These are phyloP conservation scores for Lasiodiplodia sp. DNA, from an alignment of 2,329 filamentous ascomycete species.

Conservation along the genomic window DNA sequence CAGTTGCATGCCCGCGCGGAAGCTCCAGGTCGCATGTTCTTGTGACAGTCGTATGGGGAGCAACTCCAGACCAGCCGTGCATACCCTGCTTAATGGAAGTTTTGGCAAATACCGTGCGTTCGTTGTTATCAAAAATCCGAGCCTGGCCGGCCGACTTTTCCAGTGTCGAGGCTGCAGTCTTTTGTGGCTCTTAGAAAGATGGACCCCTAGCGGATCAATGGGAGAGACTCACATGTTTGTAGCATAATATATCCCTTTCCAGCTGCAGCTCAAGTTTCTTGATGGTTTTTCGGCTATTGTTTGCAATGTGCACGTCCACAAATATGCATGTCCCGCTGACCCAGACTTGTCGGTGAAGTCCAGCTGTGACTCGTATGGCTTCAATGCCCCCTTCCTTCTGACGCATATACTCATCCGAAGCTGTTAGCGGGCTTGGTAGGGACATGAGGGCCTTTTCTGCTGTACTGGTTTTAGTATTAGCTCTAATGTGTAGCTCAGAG, in stretches of 20 bases:
- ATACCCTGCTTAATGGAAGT: slow-evolving; percentile 52
- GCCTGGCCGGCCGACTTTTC: slow-evolving; percentile 59
- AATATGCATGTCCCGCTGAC: slow-evolving; percentile 64
- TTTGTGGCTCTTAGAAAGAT: slow-evolving; percentile 28
- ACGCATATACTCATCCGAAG: slow-evolving; percentile 55
- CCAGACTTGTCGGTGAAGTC: slow-evolving; percentile 65
- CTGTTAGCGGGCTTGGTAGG: slow-evolving; percentile 59
- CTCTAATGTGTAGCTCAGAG: slow-evolving; percentile 28
- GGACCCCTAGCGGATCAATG: slow-evolving; percentile 20
- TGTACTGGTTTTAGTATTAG: slow-evolving; percentile 33
- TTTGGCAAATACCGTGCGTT: slow-evolving; percentile 56
- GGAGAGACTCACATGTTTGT: slow-evolving; percentile 54
- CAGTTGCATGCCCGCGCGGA: slow-evolving; percentile 59
- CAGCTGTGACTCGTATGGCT: slow-evolving; percentile 58
- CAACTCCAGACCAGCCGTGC: slow-evolving; percentile 57
- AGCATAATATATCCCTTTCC: slow-evolving; percentile 59
- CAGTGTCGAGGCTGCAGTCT: slow-evolving; percentile 57
- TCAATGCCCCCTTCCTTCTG: slow-evolving; percentile 51
- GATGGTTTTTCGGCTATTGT: slow-evolving; percentile 57
- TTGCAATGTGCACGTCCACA: slow-evolving; percentile 60
- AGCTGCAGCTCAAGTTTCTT: slow-evolving; percentile 60
- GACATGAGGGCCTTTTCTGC: slow-evolving; percentile 63
- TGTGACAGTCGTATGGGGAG: slow-evolving; percentile 53
- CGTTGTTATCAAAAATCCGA: slow-evolving; percentile 61
- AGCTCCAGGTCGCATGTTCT: slow-evolving; percentile 59